phyloP scores from a whole-genome alignment of 1,284 basidiomycete genomes.

The Xanthoconium separans region DNA sequence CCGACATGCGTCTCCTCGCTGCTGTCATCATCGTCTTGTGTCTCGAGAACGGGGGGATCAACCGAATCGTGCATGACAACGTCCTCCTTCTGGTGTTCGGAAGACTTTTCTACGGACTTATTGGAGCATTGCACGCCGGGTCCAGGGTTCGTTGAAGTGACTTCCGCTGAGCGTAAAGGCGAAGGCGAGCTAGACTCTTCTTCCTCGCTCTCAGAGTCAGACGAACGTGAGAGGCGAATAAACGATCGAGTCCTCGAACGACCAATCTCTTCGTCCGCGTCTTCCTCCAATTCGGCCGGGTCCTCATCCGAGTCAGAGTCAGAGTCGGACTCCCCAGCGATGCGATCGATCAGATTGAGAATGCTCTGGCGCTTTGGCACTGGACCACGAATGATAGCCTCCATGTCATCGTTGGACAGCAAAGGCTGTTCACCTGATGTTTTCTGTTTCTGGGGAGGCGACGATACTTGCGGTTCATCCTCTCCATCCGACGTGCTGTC shows the following conservation, averaged over 20 bases:
- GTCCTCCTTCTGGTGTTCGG: not conserved
- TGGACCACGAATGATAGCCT: conserved; percentile 50
- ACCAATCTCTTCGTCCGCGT: conserved; percentile 19
- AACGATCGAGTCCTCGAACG: conserved; percentile 9
- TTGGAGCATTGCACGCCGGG: not conserved
- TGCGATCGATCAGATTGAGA: conserved; percentile 14
- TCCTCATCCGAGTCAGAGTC: conserved; percentile 30
- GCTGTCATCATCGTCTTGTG: conserved; percentile 7
- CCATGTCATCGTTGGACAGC: conserved; percentile 39
- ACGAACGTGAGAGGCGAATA: conserved; percentile 11
- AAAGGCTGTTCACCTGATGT: conserved; percentile 5
- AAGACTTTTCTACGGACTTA: not conserved
- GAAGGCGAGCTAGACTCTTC: conserved; percentile 17
- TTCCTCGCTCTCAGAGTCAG: conserved; percentile 24
- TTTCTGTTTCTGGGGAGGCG: conserved; percentile 2
- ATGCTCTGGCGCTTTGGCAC: conserved; percentile 22
- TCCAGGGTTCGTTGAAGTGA: not conserved
- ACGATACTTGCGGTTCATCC: conserved; percentile 2
- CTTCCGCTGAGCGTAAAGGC: not conserved
- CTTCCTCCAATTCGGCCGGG: conserved; percentile 34
- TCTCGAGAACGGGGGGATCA: not conserved
- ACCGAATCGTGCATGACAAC: conserved; percentile 6
- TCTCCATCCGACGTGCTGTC: conserved; percentile 18
- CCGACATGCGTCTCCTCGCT: conserved; percentile 25
- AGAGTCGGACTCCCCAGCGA: conserved; percentile 13